These are phyloP conservation scores for Tripterygium wilfordii DNA, from an alignment of 177 flowering plant genomes.

Conservation along the genomic window DNA sequence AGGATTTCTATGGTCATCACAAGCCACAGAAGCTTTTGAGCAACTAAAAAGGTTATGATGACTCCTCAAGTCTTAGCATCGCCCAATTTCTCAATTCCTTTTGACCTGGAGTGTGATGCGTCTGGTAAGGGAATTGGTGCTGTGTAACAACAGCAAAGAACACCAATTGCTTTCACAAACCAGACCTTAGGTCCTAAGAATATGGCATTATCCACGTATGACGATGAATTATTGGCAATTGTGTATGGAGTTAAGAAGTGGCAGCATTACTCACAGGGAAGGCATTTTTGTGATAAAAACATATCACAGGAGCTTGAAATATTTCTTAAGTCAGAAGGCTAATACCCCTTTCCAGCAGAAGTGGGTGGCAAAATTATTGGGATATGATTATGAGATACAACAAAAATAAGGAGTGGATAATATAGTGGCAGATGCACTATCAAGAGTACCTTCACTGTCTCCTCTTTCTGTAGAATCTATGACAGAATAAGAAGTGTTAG, in stretches of 20 bases:
- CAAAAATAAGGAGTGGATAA: slow-evolving; percentile 5
- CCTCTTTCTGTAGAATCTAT: neutral
- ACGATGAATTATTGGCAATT: slow-evolving; percentile 14
- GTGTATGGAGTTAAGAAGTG: slow-evolving; percentile 6
- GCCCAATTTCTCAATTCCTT: neutral
- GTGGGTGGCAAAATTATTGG: slow-evolving; percentile 5
- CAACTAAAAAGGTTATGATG: neutral
- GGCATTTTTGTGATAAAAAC: slow-evolving; percentile 10
- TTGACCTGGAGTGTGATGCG: neutral
- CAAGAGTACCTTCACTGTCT: neutral
- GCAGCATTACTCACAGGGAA: slow-evolving; percentile 4
- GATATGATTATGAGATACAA: slow-evolving; percentile 7
- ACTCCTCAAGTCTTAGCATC: neutral
- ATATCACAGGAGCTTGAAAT: slow-evolving; percentile 6
- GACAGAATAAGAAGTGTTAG: too few relatives aligned
- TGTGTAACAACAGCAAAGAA: neutral
- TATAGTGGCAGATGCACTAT: slow-evolving; percentile 7
- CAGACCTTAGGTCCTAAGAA: neutral
- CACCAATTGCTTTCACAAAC: neutral
- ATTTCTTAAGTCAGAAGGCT: slow-evolving; percentile 1
- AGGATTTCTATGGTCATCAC: neutral
- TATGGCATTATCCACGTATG: slow-evolving; percentile 1
- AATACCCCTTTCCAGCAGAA: slow-evolving; percentile 1
- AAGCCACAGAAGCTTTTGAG: neutral
- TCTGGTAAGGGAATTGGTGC: neutral